Percentiles rank a stretch among this genome's conserved stretches.
Conservation (phyloP, 768 basidiomycete species). For the Candolleomyces aberdarensis region DNA sequence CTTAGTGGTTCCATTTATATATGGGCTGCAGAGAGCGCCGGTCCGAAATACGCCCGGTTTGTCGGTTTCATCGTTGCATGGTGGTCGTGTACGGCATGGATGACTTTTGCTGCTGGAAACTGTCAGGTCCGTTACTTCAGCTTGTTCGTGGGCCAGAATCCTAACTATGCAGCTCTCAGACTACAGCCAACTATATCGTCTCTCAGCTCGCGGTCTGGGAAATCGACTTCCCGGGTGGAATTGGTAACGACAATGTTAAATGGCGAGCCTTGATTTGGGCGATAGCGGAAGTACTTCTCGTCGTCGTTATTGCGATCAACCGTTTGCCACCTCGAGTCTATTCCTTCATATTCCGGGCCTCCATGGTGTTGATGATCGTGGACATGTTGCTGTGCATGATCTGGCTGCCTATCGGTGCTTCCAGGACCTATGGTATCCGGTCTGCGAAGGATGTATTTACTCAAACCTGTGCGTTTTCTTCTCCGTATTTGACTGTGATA, state of each 20-base stretch:
- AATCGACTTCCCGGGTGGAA: slow-evolving; percentile 79
- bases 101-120: slow-evolving; percentile 87
- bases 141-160: not conserved
- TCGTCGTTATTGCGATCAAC: slow-evolving; percentile 77
- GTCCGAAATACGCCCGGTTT: slow-evolving; percentile 81
- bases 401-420: slow-evolving; percentile 92
- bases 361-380: slow-evolving; percentile 70
- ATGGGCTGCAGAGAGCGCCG: slow-evolving; percentile 93
- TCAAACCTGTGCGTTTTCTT: slow-evolving; percentile 55
- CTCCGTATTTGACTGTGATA: too few relatives aligned
- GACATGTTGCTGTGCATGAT: slow-evolving; percentile 88
- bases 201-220: slow-evolving; percentile 82
- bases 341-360: slow-evolving; percentile 74
- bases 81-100: slow-evolving; percentile 96
- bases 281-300: slow-evolving; percentile 68
- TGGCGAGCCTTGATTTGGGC: slow-evolving; percentile 87
- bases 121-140: slow-evolving; percentile 58
- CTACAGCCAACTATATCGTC: slow-evolving; percentile 86
- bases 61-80: slow-evolving; percentile 89
- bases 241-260: slow-evolving; percentile 66
- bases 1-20: slow-evolving; percentile 91
- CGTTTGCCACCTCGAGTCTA: slow-evolving; percentile 78
- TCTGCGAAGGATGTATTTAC: slow-evolving; percentile 82
- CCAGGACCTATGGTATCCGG: slow-evolving; percentile 86
- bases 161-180: slow-evolving; percentile 37